Conservation (phyloP, 2,329 filamentous ascomycete species). For the Aspergillus melleus region DNA sequence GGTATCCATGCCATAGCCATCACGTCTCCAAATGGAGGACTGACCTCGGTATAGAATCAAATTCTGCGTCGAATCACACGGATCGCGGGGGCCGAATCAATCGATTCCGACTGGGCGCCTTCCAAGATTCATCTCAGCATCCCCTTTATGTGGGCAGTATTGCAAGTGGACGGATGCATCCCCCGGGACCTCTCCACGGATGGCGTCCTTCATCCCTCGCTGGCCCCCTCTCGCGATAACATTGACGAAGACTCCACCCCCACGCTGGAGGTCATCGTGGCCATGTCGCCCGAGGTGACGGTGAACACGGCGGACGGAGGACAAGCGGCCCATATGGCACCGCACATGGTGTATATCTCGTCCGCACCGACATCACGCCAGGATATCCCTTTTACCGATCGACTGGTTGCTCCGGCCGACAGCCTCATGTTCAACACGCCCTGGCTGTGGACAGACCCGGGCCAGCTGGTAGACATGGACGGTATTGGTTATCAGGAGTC, state of each 20-base stretch:
- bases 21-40: background rate
- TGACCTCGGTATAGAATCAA: slow-evolving; percentile 40
- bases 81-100: slow-evolving; percentile 51
- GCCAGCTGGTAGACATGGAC: slow-evolving; percentile 35
- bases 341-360: slow-evolving; percentile 11
- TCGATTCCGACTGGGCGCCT: slow-evolving; percentile 54
- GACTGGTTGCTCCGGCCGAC: slow-evolving; percentile 32
- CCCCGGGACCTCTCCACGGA: slow-evolving; percentile 38
- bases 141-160: slow-evolving; percentile 55
- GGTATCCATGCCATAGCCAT: slow-evolving; percentile 12
- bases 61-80: slow-evolving; percentile 52
- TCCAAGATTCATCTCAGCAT: slow-evolving; percentile 55
- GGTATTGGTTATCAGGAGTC: slow-evolving; percentile 30
- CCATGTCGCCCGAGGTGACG: slow-evolving; percentile 53
- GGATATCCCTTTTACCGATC: slow-evolving; percentile 18
- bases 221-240: slow-evolving; percentile 37
- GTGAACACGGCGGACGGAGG: slow-evolving; percentile 55
- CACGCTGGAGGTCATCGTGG: slow-evolving; percentile 52
- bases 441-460: slow-evolving; percentile 35
- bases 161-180: slow-evolving; percentile 48
- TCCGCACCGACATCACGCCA: slow-evolving; percentile 3
- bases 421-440: slow-evolving; percentile 38
- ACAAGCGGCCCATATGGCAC: slow-evolving; percentile 48
- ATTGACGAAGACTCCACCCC: slow-evolving; percentile 37
- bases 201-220: slow-evolving; percentile 46